Conservation (phyloP, 495 filamentous ascomycete species). For the Massariosphaeria phaeospora region DNA sequence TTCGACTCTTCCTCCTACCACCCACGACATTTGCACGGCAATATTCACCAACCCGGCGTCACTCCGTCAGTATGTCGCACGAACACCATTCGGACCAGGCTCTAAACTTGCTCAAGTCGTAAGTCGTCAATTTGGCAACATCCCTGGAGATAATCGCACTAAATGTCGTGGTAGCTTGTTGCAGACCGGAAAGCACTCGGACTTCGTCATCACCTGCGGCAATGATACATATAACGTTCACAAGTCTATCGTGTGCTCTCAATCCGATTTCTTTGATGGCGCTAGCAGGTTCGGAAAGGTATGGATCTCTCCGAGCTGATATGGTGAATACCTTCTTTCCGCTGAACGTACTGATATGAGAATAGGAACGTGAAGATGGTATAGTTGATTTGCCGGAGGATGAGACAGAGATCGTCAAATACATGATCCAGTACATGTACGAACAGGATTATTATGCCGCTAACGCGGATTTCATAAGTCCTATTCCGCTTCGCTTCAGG, state of each 20-base stretch:
- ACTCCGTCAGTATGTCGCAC: too few species aligned
- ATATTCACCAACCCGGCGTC: too few species aligned
- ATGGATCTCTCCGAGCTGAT: not conserved
- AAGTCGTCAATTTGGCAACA: too few species aligned
- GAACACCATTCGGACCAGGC: too few species aligned
- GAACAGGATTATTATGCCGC: not conserved
- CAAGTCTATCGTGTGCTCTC: conserved; percentile 5
- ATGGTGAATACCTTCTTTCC: not conserved
- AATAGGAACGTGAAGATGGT: not conserved
- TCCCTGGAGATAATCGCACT: too few species aligned
- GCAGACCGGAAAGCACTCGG: conserved; percentile 1
- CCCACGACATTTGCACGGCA: too few species aligned
- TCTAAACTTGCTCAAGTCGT: too few species aligned
- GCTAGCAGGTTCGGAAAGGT: not conserved
- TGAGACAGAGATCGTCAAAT: not conserved
- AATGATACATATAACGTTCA: conserved; percentile 6
- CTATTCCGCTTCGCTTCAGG: too few species aligned
- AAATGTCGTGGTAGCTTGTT: too few species aligned
- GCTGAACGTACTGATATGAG: too few species aligned
- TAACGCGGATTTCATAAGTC: not conserved
- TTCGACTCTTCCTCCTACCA: too few species aligned
- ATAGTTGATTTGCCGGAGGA: not conserved
- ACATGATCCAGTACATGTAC: not conserved
- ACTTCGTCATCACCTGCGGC: conserved; percentile 6
- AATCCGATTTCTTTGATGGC: conserved; percentile 1